phyloP scores from a whole-genome alignment of 2,329 filamentous ascomycete species.

The Scortechinia acanthostroma region DNA sequence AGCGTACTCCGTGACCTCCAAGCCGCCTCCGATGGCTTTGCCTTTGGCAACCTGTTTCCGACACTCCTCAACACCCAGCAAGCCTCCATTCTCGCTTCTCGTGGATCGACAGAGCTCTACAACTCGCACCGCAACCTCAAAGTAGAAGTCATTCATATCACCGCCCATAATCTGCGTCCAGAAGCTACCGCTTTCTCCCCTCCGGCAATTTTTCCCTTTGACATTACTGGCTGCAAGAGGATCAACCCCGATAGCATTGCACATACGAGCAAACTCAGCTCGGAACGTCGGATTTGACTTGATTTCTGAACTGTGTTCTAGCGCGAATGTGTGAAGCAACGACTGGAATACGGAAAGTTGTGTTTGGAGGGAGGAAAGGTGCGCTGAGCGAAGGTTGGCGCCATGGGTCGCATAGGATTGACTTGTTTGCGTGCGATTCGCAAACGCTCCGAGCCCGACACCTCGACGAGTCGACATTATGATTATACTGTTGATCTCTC shows the following conservation, averaged over 20 bases:
- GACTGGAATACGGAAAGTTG: slow-evolving; percentile 67
- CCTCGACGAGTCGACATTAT: slow-evolving; percentile 18
- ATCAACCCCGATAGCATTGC: slow-evolving; percentile 63
- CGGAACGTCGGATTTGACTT: slow-evolving; percentile 63
- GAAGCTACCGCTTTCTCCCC: slow-evolving; percentile 36
- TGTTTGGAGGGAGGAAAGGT: slow-evolving; percentile 53
- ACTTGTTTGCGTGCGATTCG: slow-evolving; percentile 45
- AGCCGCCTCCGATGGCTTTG: slow-evolving; percentile 46
- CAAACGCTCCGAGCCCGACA: slow-evolving; percentile 56
- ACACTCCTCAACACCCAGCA: slow-evolving; percentile 55
- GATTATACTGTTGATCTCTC: too few relatives aligned
- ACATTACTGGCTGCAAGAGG: slow-evolving; percentile 40
- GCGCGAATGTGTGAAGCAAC: slow-evolving; percentile 59
- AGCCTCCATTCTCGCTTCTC: slow-evolving; percentile 56
- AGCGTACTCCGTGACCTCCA: slow-evolving; percentile 50
- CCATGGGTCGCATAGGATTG: slow-evolving; percentile 60
- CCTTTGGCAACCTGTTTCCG: slow-evolving; percentile 37
- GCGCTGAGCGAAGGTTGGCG: slow-evolving; percentile 49
- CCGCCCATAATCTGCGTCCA: slow-evolving; percentile 64
- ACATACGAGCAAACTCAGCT: slow-evolving; percentile 67
- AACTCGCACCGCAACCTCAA: slow-evolving; percentile 59
- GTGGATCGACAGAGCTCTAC: slow-evolving; percentile 61
- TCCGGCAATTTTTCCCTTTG: slow-evolving; percentile 1
- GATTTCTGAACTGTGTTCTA: slow-evolving; percentile 62
- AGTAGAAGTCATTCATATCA: slow-evolving; percentile 68